Evolutionary conservation across 2,329 filamentous ascomycete genomes (phyloP), one percentile per base, ranked within the genome.

Genomic region (Cordyceps javanica): DNA sequence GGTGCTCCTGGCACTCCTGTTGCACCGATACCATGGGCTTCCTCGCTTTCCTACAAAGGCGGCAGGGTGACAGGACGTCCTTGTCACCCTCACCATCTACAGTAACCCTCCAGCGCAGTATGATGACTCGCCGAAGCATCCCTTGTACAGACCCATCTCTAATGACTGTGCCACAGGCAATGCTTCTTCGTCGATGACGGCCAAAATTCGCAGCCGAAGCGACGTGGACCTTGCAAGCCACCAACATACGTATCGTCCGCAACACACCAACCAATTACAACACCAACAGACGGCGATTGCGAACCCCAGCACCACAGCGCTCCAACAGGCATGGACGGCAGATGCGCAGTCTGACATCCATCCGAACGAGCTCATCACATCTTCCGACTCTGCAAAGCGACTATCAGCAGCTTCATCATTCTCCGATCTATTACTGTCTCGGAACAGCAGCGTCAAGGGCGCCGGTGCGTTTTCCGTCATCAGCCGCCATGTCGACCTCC

Each of bases 401-500:
- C n/a, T n/a, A 5, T 42, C 55, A 5, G 16, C 32, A 5, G 28
- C 11, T 16, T 28, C 38, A 10, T 32, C 46, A 11, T 34, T 30
- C 11, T 52, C 55, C 0, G 23, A 44, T 19, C 3, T 52, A 5
- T 11, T 36, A 14, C 34, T 34, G 5, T 41, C 44, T 26, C 26
- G 39, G 13, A 25, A 10, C 14, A 21, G 14, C 23, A 57, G 26
- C 26, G 26, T 21, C 38, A 21, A 28, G 21, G 19, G 6, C 14
- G 9, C 23, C 8, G 8, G 44, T 19, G 23, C 30, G 9, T 7
- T 10, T 23, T 34, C 16, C 21, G 36, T 19, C 3, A 2, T 23
- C 6, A n/a, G 41, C 6, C 41, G 68, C 4, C 72, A 75, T 57
- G 74, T 85, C 48, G 82, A 86, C 61, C 67, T 86, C 1, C 71